A percentile compares a stretch with the other conserved stretches of the same genome.
These are phyloP conservation scores for Westerdykella sp. DNA, from an alignment of 2,329 filamentous ascomycete genomes.

Conservation along the genomic window DNA sequence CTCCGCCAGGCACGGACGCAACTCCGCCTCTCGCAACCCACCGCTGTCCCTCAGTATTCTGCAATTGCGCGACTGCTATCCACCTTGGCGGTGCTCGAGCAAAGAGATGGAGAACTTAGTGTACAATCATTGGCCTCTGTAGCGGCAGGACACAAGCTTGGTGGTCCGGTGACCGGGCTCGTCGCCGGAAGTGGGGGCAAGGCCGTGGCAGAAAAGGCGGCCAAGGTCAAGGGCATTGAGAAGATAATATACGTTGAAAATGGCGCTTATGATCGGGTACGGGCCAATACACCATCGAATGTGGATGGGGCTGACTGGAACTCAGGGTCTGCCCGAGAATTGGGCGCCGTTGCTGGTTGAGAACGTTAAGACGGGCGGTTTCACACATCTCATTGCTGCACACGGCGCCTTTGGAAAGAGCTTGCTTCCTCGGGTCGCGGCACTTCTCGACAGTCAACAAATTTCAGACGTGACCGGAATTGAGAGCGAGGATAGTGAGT, in stretches of 20 bases:
- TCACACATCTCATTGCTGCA: conserved; percentile 82
- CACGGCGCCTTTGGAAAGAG: conserved; percentile 98
- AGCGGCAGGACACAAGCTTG: conserved; percentile 78
- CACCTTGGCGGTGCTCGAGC: conserved; percentile 86
- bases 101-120: conserved; percentile 82
- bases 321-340: conserved; percentile 77
- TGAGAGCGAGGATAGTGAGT: conserved; percentile 74
- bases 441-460: conserved; percentile 85
- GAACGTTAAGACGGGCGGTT: conserved; percentile 93
- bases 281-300: background rate
- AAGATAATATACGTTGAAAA: conserved; percentile 90
- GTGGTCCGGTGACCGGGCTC: conserved; percentile 79
- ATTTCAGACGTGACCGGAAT: conserved; percentile 86
- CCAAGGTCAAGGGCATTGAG: conserved; percentile 83
- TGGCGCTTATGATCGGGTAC: conserved; percentile 85
- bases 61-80: conserved; percentile 67
- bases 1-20: conserved; percentile 40
- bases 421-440: conserved; percentile 82
- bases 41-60: conserved; percentile 42
- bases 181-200: conserved; percentile 76
- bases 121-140: conserved; percentile 75
- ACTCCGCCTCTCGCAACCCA: conserved; percentile 36
- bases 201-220: conserved; percentile 70
- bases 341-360: conserved; percentile 89
- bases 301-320: background rate